A percentile compares a stretch with the other conserved stretches of the same genome.
phyloP scores from a whole-genome alignment of 768 basidiomycete genomes.

The Lepiota subincarnata region DNA sequence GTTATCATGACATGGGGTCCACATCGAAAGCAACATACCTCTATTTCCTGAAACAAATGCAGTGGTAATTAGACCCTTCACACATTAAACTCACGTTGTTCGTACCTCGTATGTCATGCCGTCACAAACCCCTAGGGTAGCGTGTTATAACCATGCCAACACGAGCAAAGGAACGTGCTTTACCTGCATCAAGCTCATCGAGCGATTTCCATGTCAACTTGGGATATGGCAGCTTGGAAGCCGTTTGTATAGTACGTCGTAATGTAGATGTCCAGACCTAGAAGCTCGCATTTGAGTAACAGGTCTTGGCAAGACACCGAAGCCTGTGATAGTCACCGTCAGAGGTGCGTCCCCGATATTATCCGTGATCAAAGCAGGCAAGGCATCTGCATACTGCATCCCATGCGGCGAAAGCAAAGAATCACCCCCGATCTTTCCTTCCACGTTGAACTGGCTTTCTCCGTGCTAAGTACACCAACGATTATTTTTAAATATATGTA shows the following conservation, averaged over 20 bases:
- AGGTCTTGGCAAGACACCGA: background rate
- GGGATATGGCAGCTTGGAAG: constrained; percentile 70
- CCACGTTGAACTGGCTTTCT: constrained; percentile 94
- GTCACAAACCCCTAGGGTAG: constrained; percentile 78
- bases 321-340: constrained; percentile 50
- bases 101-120: constrained; percentile 91
- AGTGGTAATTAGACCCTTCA: background rate
- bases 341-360: constrained; percentile 87
- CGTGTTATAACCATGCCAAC: background rate
- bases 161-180: constrained; percentile 7
- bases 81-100: background rate
- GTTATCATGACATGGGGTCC: background rate
- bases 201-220: constrained; percentile 98
- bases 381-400: constrained; percentile 75
- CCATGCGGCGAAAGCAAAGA: constrained; percentile 82
- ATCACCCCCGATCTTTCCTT: constrained; percentile 98
- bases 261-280: constrained; percentile 99
- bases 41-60: constrained; percentile 62
- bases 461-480: constrained; percentile 65
- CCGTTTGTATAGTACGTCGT: constrained; percentile 89
- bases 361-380: constrained; percentile 84
- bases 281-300: background rate
- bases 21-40: constrained; percentile 43
- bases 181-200: constrained; percentile 93
- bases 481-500: constrained; percentile 4